Evolutionary conservation across 2,329 filamentous ascomycete genomes (phyloP), one percentile per base, ranked within the genome.

Genomic region (Teratosphaeria gauchensis): DNA sequence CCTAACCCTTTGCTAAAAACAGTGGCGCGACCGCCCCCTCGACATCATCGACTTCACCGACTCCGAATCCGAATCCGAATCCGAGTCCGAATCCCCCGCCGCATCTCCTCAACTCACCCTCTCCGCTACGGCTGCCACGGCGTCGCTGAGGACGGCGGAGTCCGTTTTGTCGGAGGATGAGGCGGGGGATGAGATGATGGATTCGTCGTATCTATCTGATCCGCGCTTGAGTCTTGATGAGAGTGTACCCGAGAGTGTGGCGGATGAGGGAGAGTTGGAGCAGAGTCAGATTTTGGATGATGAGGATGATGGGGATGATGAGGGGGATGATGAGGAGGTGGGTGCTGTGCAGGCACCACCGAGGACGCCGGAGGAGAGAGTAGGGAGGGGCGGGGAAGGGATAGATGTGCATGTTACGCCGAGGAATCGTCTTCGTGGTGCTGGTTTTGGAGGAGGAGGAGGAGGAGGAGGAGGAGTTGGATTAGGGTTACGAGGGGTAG

Each of bases 1-100:
- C n/a, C n/a, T n/a, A n/a, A n/a, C n/a, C n/a, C n/a, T n/a, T n/a
- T n/a, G n/a, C n/a, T n/a, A n/a, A n/a, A n/a, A n/a, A n/a, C n/a
- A 48, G 42, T 99, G 94, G 94, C 83, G 95, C 62, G 88, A 95
- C 62, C 81, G 82, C 54, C 90, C 91, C 2, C 80, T 92, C 16
- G 90, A 95, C 55, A 76, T 96, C 30, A 89, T 91, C 51, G 89
- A 96, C 57, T 97, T 97, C 66, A 91, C 89, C 0, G 88, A 88
- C 56, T 95, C 88, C 52, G 92, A 94, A 61, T 31, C 19, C 63
- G 76, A 75, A 3, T 78, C 77, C 51, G 51, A 94, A 61, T 31
- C 19, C 63, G 76, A 75, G 3, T 78, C 77, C 51, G 51, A 12
- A 16, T 30, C 11, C 14, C 5, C 42, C n/a, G 2, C 33, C 33